phyloP scores from a whole-genome alignment of 345 rosid genomes.

The Rhodamnia argentea region DNA sequence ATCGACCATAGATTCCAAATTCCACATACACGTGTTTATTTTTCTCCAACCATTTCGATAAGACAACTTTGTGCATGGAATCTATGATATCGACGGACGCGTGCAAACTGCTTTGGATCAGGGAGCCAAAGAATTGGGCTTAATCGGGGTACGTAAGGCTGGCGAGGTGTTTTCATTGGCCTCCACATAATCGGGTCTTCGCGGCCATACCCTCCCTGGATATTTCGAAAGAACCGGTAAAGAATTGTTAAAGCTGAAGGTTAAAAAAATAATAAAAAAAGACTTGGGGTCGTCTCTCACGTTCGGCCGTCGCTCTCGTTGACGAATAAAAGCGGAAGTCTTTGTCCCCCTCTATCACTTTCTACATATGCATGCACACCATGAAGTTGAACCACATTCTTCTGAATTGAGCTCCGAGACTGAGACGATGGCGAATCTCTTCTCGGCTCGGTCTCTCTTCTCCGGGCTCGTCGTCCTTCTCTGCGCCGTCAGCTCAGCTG shows the following conservation, averaged over 20 bases:
- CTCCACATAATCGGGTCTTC: not conserved
- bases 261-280: too few relatives aligned
- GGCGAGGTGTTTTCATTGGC: not conserved
- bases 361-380: not conserved
- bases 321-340: not conserved
- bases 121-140: not conserved
- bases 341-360: not conserved
- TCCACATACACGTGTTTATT: not conserved
- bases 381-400: not conserved
- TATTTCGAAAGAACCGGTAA: too few relatives aligned
- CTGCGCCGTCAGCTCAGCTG: not conserved
- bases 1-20: not conserved
- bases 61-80: not conserved
- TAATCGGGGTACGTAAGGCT: not conserved
- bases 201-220: accelerated
- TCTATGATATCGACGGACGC: too few relatives aligned
- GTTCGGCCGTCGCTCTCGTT: too few relatives aligned
- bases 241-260: not conserved
- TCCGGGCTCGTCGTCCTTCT: not conserved
- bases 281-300: not conserved
- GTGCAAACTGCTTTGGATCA: too few relatives aligned
- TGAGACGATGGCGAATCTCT: not conserved
- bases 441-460: not conserved
- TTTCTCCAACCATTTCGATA: too few relatives aligned
- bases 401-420: not conserved